Base-by-base conservation (phyloP, 164 flowering plant species). In the Tinospora cordifolia region DNA sequence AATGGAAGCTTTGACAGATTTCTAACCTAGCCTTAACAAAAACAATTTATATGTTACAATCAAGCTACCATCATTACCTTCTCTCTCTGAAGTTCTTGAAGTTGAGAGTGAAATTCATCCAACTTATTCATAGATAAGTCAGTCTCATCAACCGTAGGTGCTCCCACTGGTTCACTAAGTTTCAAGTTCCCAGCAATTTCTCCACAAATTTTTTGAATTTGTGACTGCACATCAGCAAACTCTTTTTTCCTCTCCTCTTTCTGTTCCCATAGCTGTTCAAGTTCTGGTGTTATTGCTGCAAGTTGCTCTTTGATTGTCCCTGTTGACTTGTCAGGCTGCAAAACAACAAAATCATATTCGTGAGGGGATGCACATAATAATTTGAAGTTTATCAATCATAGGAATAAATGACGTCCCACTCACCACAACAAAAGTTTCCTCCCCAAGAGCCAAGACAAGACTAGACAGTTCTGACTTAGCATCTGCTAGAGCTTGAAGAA, bases 261-360 rank as follows among this genome's bases (percentile, higher is more conserved):
- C 79, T 84, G 89, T 70, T 85, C 79, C 89, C 89, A 86, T 27
- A 92, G 83, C 60, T 87, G 83, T 67, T 91, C 93, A 66, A 94
- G 79, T 13, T 73, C 80, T 0, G 98, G 98, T 40, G 91, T 87
- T 74, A 94, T 87, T 47, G 95, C 90, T 14, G 84, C 90, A 78
- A 94, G 92, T 77, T 94, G 96, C 72, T 94, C 97, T 77, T 92
- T 94, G 81, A 94, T 90, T 54, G 95, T 92, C 64, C 97, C 95
- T 0, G 86, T 77, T 62, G 87, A 76, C 72, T 90, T 83, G 34
- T 89, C 95, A 27, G 95, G 92, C 96, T 92, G 86, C 62, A 67
- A 73, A 69, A 12, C 27, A 75, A 71, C 64, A 34, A 65, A 73
- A 73, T 1, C 63, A 65, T 24, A 75, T 30, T 12, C 41, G 73